A percentile compares a stretch with the other conserved stretches of the same genome.
Evolutionary conservation across 2,329 filamentous ascomycete genomes (phyloP).

Genomic region (Stachybotrys chlorohalonatus): DNA sequence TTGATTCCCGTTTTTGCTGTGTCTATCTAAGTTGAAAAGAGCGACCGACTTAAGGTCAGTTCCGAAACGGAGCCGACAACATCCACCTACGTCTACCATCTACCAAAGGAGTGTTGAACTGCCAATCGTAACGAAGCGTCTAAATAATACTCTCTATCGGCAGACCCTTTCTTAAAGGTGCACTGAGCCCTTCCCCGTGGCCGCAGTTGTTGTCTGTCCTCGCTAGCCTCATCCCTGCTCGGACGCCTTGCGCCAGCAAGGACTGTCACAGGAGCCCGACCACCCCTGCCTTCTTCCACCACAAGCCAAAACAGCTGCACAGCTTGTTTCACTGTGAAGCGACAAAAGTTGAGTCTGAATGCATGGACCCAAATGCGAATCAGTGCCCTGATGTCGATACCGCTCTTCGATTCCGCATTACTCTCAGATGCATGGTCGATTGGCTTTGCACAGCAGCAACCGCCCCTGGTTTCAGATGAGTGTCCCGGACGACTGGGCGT

Average conservation of each 20-base stretch:
- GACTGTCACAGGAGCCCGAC: neutral
- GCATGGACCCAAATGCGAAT: no score
- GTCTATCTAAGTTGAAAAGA: neutral
- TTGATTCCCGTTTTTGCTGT: neutral
- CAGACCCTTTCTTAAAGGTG: neutral
- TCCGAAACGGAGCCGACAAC: neutral
- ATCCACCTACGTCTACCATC: neutral
- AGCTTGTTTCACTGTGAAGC: neutral
- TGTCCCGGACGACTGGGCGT: neutral
- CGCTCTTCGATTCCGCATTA: no score
- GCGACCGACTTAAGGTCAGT: neutral
- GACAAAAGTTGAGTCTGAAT: neutral
- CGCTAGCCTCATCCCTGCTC: no score
- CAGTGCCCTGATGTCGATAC: no score
- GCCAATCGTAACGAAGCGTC: neutral
- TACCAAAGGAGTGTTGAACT: neutral
- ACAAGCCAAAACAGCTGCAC: neutral
- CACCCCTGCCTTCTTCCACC: neutral
- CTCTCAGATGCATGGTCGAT: neutral
- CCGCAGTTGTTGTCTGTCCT: no score
- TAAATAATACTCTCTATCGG: neutral
- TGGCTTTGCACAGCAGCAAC: neutral
- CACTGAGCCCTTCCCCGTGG: neutral
- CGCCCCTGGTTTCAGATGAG: neutral
- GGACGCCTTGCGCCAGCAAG: neutral